Evolutionary conservation across 1,284 basidiomycete species (phyloP).

Genomic region (Paramarasmius palmivorus): DNA sequence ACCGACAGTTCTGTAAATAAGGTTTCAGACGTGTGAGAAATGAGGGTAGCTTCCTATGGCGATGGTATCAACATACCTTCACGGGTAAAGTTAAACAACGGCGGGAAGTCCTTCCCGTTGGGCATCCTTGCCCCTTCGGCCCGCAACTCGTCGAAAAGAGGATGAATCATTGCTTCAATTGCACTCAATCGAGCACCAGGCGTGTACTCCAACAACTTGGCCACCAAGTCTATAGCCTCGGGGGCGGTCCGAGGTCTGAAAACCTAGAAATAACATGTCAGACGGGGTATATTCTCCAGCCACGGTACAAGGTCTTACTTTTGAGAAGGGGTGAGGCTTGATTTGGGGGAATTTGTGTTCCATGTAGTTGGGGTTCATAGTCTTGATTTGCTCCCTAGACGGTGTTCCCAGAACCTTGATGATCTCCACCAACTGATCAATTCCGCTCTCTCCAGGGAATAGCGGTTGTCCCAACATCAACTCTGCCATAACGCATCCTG

Average conservation of each 20-base stretch:
- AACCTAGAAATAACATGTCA: constrained; percentile 56
- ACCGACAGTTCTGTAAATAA: constrained; percentile 83
- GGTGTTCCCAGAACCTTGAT: constrained; percentile 99
- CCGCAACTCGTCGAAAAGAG: constrained; percentile 97
- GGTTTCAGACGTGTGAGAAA: not conserved
- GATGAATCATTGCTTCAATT: constrained; percentile 92
- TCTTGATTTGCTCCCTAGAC: constrained; percentile 99
- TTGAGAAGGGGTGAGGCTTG: constrained; percentile 94
- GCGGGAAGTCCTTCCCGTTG: constrained; percentile 94
- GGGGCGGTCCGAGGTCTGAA: constrained; percentile 97
- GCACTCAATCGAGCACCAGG: constrained; percentile 90
- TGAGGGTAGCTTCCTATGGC: not conserved
- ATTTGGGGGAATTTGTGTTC: constrained; percentile 99
- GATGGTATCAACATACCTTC: constrained; percentile 70
- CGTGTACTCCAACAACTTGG: constrained; percentile 95
- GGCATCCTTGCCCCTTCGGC: constrained; percentile 91
- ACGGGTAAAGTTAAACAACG: constrained; percentile 93
- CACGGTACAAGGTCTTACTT: constrained; percentile 47
- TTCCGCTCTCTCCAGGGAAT: constrained; percentile 99
- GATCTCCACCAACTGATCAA: constrained; percentile 99
- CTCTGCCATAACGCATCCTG: constrained; percentile 99
- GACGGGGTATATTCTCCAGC: not conserved
- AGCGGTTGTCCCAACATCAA: constrained; percentile 98
- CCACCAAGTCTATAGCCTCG: constrained; percentile 96
- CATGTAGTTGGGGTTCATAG: constrained; percentile 99